Evolutionary conservation across 768 basidiomycete genomes (phyloP), one percentile per base, ranked within the genome.

Genomic region (Sporobolomyces pararoseus): DNA sequence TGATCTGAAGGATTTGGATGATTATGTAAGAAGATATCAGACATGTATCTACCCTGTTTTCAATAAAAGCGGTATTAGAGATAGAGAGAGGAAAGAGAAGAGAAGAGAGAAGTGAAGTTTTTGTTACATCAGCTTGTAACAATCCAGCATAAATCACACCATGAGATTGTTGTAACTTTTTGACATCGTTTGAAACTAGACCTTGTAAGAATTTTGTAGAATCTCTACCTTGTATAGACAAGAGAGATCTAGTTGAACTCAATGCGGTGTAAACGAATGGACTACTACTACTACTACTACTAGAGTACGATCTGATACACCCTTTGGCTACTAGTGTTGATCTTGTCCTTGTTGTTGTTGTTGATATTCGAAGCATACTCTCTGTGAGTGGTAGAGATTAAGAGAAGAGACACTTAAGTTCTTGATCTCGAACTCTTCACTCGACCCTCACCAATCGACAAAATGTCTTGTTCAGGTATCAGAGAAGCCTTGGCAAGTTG

Each of bases 1-100:
- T n/a, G 50, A 65, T 62, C 59, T 23, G 73, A 85, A 84, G 72
- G 86, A 85, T 79, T 78, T 93, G 86, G 76, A 87, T 86, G 77
- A 91, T 90, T 67, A 78, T 91, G 90, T 71, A 96, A 82, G 80
- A 98, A 93, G 59, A 88, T 80, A 79, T 97, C 94, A 77, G 92
- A 88, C 53, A 96, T 82, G 35, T 98, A 86, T 77, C 93, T 85
- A 47, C 95, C 95, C 92, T 94, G 53, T 21, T 65, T 3, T 32
- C 34, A 25, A 35, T 21, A n/a, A n/a, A n/a, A n/a, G n/a, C n/a
- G n/a, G n/a, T n/a, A n/a, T n/a, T n/a, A n/a, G 25, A 27, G 59
- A 3, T 51, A 21, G n/a, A 6, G 14, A 39, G 60, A 49, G 53
- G 46, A 14, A 25, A 27, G 35, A 17, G 21, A 14, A 35, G 46